Base-by-base conservation (phyloP, 495 filamentous ascomycete genomes). In the Annulohypoxylon stygium region DNA sequence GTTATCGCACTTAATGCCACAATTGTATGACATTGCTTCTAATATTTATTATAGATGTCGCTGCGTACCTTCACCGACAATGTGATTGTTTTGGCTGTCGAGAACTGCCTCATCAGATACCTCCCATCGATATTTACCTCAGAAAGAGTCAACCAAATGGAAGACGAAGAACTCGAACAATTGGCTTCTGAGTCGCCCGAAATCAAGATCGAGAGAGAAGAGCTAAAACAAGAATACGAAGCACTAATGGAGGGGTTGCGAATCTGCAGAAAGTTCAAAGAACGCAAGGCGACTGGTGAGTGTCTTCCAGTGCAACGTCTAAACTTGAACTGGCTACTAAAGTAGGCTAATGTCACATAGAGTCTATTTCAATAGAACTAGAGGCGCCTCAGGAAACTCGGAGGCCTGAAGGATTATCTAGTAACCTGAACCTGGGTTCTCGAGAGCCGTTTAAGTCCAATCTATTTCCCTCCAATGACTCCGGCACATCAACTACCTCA, bases 41-140 rank as follows among this genome's bases (percentile, higher is more conserved):
- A 34, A 67, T 37, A 60, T 37, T n/a, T n/a, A 53, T 30, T 45
- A 65, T 54, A 80, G 80, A 68, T 82, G 65, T 77, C 79, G 5
- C 68, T 80, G 55, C 78, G 73, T 7, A 71, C 73, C 11, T 82
- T 81, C 61, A 79, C 63, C 4, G 79, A 82, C 25, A 82, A 82
- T 26, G 76, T 82, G 0, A 72, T 79, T 18, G 66, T 76, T 34
- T 71, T 81, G 16, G 78, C 73, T 30, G 50, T 82, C 34, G 76
- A 79, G 62, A 76, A 75, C 45, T 70, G 68, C 33, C 73, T 79
- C n/a, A 74, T 79, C 10, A 70, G 51, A 50, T 71, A 76, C 20
- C 30, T 79, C 0, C 69, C 73, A 6, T 61, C 67, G 0, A 70
- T 79, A n/a, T 61, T 79, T 4, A 70, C 61, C 12, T 71, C 69